These are phyloP conservation scores for Aspergillus proliferans DNA, from an alignment of 2,329 filamentous ascomycete genomes.

Conservation along the genomic window DNA sequence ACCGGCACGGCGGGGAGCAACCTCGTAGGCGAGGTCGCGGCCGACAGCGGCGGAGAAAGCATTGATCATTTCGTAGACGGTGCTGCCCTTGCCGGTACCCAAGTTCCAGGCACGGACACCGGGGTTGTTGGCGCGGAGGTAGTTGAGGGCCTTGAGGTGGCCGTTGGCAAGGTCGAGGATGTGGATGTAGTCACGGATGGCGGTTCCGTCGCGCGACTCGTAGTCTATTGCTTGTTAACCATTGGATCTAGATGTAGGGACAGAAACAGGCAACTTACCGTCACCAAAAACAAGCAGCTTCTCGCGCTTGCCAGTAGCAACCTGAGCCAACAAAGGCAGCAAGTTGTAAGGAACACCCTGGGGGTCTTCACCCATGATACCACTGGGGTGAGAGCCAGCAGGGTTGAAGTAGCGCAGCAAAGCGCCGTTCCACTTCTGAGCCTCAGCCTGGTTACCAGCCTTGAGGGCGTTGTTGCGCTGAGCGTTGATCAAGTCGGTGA, in stretches of 20 bases:
- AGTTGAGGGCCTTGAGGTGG: slow-evolving; percentile 63
- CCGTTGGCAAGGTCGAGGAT: slow-evolving; percentile 47
- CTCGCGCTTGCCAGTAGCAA: slow-evolving; percentile 88
- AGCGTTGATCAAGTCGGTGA: slow-evolving; percentile 82
- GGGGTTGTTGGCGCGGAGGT: slow-evolving; percentile 52
- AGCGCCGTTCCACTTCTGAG: slow-evolving; percentile 83
- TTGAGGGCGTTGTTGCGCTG: slow-evolving; percentile 79
- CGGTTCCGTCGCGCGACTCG: slow-evolving; percentile 45
- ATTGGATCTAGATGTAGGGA: neutral
- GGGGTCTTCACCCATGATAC: slow-evolving; percentile 97
- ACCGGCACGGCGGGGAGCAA: slow-evolving; percentile 72
- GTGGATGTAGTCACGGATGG: slow-evolving; percentile 70
- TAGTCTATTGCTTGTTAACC: slow-evolving; percentile 59
- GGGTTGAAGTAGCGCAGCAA: slow-evolving; percentile 98
- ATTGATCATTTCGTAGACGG: slow-evolving; percentile 95
- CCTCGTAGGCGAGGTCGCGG: slow-evolving; percentile 76
- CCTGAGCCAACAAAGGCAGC: slow-evolving; percentile 86
- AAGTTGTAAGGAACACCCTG: slow-evolving; percentile 94
- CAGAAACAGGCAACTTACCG: slow-evolving; percentile 52
- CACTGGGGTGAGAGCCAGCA: slow-evolving; percentile 85
- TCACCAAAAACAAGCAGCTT: slow-evolving; percentile 93
- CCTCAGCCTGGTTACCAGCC: slow-evolving; percentile 61
- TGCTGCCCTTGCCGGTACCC: slow-evolving; percentile 88
- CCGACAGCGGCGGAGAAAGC: slow-evolving; percentile 86
- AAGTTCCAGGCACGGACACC: slow-evolving; percentile 96